Conservation (phyloP, 2,329 filamentous ascomycete species). For the Exophiala phaeomuriformis region DNA sequence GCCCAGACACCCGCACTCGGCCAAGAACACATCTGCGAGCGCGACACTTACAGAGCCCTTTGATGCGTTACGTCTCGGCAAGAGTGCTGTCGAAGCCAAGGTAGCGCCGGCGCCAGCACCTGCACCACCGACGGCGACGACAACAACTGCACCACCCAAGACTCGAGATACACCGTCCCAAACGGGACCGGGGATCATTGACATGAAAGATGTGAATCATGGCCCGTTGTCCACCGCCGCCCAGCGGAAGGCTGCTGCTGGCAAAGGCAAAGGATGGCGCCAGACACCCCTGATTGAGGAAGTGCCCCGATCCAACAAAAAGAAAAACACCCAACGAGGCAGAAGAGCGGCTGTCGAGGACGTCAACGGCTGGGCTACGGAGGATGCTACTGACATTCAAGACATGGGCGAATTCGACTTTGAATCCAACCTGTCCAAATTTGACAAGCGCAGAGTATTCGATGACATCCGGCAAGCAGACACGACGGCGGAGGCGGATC, state of each 20-base stretch:
- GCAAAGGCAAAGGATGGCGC: conserved; percentile 58
- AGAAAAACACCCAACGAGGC: conserved; percentile 42
- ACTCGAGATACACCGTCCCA: conserved; percentile 39
- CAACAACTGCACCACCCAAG: conserved; percentile 9
- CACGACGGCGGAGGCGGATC: conserved; percentile 76
- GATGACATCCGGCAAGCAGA: conserved; percentile 87
- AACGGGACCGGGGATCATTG: conserved; percentile 27
- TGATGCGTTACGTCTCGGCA: conserved; percentile 33
- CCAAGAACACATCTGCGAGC: conserved; percentile 30
- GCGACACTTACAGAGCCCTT: conserved; percentile 43
- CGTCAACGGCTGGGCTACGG: conserved; percentile 86
- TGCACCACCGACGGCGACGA: neutral
- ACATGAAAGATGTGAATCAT: conserved; percentile 32
- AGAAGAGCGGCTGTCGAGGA: conserved; percentile 42
- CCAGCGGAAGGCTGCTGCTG: conserved; percentile 25
- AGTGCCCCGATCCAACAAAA: conserved; percentile 41
- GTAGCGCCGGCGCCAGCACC: neutral
- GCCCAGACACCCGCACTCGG: conserved; percentile 16
- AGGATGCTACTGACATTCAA: conserved; percentile 89
- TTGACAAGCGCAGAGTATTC: conserved; percentile 88
- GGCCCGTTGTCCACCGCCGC: conserved; percentile 26
- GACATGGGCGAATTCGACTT: conserved; percentile 95
- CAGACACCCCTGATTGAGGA: conserved; percentile 62
- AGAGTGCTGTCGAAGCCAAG: conserved; percentile 25
- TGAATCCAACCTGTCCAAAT: conserved; percentile 78